Evolutionary conservation across 2,329 filamentous ascomycete genomes (phyloP).

Genomic region (Cladorrhinum sp.): DNA sequence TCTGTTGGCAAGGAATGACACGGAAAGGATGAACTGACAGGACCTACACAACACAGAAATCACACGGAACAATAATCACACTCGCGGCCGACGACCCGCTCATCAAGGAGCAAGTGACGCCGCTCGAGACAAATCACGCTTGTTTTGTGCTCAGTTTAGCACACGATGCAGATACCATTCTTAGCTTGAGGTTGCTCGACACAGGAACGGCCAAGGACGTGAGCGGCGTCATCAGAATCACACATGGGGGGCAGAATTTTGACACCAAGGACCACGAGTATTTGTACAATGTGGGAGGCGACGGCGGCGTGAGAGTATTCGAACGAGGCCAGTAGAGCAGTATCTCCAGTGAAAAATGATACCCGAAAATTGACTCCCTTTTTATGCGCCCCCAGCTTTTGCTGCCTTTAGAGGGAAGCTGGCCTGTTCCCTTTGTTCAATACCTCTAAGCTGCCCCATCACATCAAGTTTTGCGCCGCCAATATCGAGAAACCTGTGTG

Average conservation of each 20-base stretch:
- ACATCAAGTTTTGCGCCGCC: constrained; percentile 4
- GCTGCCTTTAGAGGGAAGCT: constrained; percentile 19
- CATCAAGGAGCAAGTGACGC: constrained; percentile 57
- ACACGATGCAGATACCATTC: constrained; percentile 69
- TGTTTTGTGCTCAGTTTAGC: constrained; percentile 68
- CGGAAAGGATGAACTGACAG: too few species aligned
- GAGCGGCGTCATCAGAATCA: constrained; percentile 80
- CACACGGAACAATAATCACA: constrained; percentile 64
- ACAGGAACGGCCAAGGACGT: constrained; percentile 89
- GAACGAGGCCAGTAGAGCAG: constrained; percentile 64
- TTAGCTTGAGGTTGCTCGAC: constrained; percentile 73
- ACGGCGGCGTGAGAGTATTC: constrained; percentile 80
- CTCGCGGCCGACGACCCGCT: constrained; percentile 73
- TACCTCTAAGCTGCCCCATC: constrained; percentile 7
- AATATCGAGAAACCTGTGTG: constrained; percentile 15
- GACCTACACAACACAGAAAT: constrained; percentile 49
- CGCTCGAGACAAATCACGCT: constrained; percentile 67
- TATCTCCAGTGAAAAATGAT: constrained; percentile 5
- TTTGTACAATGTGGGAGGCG: constrained; percentile 75
- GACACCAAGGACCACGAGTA: constrained; percentile 62
- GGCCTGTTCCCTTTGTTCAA: neutral
- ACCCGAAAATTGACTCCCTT: constrained; percentile 22
- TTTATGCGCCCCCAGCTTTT: constrained; percentile 2
- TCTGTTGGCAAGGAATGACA: too few species aligned
- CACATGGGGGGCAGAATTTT: constrained; percentile 47